Evolutionary conservation across 1,284 basidiomycete genomes (phyloP).

Genomic region (Leccinum variabile): DNA sequence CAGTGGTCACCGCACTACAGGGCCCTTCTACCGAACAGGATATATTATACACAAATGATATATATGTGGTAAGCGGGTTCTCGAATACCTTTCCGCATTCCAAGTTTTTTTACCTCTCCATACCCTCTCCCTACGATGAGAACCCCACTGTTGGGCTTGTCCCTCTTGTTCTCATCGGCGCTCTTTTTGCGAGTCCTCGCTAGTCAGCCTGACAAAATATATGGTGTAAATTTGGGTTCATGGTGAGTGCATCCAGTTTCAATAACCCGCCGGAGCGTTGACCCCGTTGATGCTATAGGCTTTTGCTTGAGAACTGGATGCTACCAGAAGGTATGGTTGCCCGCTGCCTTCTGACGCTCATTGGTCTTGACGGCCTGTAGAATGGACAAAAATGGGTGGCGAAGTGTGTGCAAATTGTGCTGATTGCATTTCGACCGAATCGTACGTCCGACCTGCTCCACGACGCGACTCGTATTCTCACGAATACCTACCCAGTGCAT

Average conservation of each 20-base stretch:
- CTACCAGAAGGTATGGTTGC: constrained; percentile 42
- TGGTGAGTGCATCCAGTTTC: constrained; percentile 35
- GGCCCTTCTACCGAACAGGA: neutral
- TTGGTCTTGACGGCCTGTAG: constrained; percentile 25
- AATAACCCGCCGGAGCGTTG: neutral
- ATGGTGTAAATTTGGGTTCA: constrained; percentile 54
- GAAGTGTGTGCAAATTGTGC: constrained; percentile 41
- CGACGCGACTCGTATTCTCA: constrained; percentile 1
- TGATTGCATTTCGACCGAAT: constrained; percentile 47
- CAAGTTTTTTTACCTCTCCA: neutral
- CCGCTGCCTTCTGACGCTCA: neutral
- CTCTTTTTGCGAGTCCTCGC: constrained; percentile 22
- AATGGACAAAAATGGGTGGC: constrained; percentile 54
- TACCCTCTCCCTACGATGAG: constrained; percentile 21
- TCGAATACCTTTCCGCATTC: neutral
- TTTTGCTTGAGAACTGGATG: constrained; percentile 61
- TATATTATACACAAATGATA: neutral
- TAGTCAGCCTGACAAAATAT: constrained; percentile 41
- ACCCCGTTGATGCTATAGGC: constrained; percentile 34
- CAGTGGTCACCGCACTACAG: neutral
- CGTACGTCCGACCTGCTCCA: constrained; percentile 32
- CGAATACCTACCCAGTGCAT: constrained; percentile 41
- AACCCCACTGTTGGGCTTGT: constrained; percentile 15
- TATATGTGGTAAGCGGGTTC: neutral
- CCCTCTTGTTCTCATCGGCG: constrained; percentile 18